Conservation (phyloP, 305 asterid species). For the Fraxinus angustifolia region DNA sequence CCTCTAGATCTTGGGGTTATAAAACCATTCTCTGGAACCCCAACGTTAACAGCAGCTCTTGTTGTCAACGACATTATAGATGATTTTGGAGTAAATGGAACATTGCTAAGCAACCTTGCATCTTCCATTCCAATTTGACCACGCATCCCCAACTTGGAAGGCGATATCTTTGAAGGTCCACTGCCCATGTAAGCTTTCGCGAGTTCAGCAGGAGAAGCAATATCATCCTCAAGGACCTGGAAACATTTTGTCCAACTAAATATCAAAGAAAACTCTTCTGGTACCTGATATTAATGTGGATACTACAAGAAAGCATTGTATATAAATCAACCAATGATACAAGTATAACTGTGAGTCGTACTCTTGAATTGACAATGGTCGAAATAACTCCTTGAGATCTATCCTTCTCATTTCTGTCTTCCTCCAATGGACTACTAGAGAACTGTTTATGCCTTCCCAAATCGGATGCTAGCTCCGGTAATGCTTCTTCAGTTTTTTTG, state of each 20-base stretch:
- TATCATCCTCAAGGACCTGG: constrained; percentile 57
- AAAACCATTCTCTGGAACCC: constrained; percentile 56
- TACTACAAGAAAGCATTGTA: constrained; percentile 4
- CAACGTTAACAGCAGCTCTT: constrained; percentile 33
- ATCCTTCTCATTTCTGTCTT: constrained; percentile 28
- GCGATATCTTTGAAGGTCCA: constrained; percentile 61
- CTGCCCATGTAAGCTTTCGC: constrained; percentile 85
- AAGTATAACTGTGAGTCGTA: constrained; percentile 28
- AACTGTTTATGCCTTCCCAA: constrained; percentile 36
- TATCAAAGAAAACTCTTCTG: constrained; percentile 17
- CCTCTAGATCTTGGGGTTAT: constrained; percentile 69
- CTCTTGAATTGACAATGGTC: constrained; percentile 40
- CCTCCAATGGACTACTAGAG: constrained; percentile 32
- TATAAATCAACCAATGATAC: constrained; percentile 6
- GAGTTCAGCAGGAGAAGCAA: constrained; percentile 79
- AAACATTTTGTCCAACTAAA: constrained; percentile 23
- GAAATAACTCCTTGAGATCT: constrained; percentile 35
- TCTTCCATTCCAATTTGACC: constrained; percentile 47
- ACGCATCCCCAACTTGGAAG: constrained; percentile 51
- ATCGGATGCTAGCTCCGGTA: constrained; percentile 30
- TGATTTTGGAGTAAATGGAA: constrained; percentile 42
- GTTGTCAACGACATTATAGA: constrained; percentile 37
- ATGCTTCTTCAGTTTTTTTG: constrained; percentile 26
- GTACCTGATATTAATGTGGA: constrained; percentile 1
- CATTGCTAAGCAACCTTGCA: constrained; percentile 32